phyloP scores from a whole-genome alignment of 768 basidiomycete species.

The Boletus rex-veris region DNA sequence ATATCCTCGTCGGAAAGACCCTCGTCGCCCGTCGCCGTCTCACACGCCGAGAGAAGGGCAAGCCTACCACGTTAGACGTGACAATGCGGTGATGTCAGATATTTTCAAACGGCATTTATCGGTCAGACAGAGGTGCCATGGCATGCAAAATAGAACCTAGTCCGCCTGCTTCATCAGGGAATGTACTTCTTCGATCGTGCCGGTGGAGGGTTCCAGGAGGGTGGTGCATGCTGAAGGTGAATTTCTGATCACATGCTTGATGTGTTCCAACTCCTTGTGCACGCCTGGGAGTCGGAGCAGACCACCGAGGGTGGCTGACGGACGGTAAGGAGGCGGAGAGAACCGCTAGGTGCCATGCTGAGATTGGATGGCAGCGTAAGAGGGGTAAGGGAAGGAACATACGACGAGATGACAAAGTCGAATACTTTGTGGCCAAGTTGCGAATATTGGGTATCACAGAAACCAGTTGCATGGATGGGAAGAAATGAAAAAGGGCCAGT shows the following conservation, averaged over 20 bases:
- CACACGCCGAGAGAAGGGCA: constrained; percentile 46
- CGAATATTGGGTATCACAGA: neutral
- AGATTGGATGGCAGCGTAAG: neutral
- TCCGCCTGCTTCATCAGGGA: neutral
- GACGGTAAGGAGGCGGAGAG: neutral
- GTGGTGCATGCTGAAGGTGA: neutral
- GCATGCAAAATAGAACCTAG: neutral
- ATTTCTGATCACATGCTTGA: neutral
- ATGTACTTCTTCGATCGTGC: neutral
- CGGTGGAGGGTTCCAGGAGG: neutral
- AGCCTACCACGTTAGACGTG: constrained; percentile 25
- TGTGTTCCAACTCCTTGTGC: neutral
- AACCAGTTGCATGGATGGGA: neutral
- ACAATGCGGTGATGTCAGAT: constrained; percentile 1
- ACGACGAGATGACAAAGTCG: neutral
- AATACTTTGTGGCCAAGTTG: neutral
- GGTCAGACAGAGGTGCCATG: constrained; percentile 1
- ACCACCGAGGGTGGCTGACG: neutral
- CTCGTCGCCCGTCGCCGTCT: constrained; percentile 38
- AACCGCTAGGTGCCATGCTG: neutral
- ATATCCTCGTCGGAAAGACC: constrained; percentile 36
- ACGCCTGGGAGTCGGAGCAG: neutral
- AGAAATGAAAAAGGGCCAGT: neutral
- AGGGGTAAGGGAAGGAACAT: neutral
- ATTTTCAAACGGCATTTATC: neutral